Conservation (phyloP, 2,329 filamentous ascomycete species). For the Claviceps arundinis region DNA sequence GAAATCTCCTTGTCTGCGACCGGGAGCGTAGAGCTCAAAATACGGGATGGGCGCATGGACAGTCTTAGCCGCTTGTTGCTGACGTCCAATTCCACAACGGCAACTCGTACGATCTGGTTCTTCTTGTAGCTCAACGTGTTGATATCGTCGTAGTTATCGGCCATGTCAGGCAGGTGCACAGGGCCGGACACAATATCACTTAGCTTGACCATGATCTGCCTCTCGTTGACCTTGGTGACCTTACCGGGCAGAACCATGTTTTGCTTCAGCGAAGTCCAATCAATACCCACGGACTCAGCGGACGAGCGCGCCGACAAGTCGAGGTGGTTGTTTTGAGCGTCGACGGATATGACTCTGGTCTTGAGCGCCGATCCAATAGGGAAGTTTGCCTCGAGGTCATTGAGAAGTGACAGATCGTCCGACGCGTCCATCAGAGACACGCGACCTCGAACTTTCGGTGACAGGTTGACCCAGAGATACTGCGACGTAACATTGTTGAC, state of each 20-base stretch:
- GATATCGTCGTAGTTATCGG: slow-evolving; percentile 73
- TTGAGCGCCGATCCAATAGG: slow-evolving; percentile 80
- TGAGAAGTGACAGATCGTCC: slow-evolving; percentile 68
- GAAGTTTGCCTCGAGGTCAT: slow-evolving; percentile 66
- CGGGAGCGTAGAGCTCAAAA: slow-evolving; percentile 71
- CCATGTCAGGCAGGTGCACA: slow-evolving; percentile 69
- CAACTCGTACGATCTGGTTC: slow-evolving; percentile 81
- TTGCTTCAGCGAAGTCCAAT: slow-evolving; percentile 57
- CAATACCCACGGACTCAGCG: slow-evolving; percentile 33
- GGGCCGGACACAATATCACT: slow-evolving; percentile 68
- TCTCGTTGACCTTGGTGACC: slow-evolving; percentile 75
- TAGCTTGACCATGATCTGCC: slow-evolving; percentile 73
- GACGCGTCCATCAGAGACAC: slow-evolving; percentile 74
- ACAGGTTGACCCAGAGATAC: slow-evolving; percentile 81
- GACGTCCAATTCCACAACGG: slow-evolving; percentile 64
- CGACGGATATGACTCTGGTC: slow-evolving; percentile 63
- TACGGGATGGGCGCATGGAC: slow-evolving; percentile 74
- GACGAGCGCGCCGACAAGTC: slow-evolving; percentile 71
- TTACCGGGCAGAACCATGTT: slow-evolving; percentile 74
- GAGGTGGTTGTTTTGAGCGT: slow-evolving; percentile 59
- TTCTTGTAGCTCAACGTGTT: slow-evolving; percentile 64
- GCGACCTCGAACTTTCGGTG: slow-evolving; percentile 75
- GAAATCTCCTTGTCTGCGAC: slow-evolving; percentile 73
- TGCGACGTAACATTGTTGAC: slow-evolving; percentile 79
- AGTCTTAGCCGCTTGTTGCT: slow-evolving; percentile 75